Evolutionary conservation across 1,139 yeast genomes (phyloP).

Genomic region (Hyphopichia fennica): DNA sequence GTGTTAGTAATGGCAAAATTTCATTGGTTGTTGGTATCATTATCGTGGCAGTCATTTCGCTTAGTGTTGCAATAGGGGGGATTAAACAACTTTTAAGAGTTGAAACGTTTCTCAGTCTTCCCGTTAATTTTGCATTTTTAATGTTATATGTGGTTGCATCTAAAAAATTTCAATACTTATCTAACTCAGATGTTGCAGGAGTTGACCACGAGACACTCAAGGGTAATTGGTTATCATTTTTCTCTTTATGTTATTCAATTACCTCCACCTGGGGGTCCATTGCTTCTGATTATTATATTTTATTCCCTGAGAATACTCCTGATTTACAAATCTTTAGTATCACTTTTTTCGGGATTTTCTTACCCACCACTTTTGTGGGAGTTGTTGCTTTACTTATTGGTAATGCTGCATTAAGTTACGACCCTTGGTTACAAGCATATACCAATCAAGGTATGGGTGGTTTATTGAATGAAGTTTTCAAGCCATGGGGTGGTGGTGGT

Average conservation of each 20-base stretch:
- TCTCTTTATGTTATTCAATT: conserved; percentile 25
- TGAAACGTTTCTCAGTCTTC: conserved; percentile 22
- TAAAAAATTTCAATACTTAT: conserved; percentile 13
- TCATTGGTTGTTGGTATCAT: conserved; percentile 33
- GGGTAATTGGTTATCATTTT: conserved; percentile 28
- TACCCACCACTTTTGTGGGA: conserved; percentile 28
- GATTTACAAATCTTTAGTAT: conserved; percentile 17
- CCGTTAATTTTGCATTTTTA: conserved; percentile 19
- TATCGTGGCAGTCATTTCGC: conserved; percentile 26
- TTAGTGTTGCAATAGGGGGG: conserved; percentile 36
- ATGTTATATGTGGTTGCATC: conserved; percentile 25
- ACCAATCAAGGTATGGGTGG: conserved; percentile 24
- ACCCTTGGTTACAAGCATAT: conserved; percentile 26
- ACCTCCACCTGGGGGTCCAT: conserved; percentile 30
- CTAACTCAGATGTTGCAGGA: conserved; percentile 15
- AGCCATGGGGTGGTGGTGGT: conserved; percentile 28
- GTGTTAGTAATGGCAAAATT: conserved; percentile 22
- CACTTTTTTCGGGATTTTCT: conserved; percentile 22
- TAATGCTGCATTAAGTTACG: conserved; percentile 20
- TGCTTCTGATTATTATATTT: conserved; percentile 27
- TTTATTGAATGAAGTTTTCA: conserved; percentile 18
- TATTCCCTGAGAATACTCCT: conserved; percentile 24
- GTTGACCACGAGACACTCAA: conserved; percentile 10
- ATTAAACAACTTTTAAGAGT: conserved; percentile 24
- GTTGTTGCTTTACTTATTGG: conserved; percentile 24